A percentile compares a stretch with the other conserved stretches of the same genome.
These are phyloP conservation scores for Clonostachys byssicola DNA, from an alignment of 2,329 filamentous ascomycete genomes.

Conservation along the genomic window DNA sequence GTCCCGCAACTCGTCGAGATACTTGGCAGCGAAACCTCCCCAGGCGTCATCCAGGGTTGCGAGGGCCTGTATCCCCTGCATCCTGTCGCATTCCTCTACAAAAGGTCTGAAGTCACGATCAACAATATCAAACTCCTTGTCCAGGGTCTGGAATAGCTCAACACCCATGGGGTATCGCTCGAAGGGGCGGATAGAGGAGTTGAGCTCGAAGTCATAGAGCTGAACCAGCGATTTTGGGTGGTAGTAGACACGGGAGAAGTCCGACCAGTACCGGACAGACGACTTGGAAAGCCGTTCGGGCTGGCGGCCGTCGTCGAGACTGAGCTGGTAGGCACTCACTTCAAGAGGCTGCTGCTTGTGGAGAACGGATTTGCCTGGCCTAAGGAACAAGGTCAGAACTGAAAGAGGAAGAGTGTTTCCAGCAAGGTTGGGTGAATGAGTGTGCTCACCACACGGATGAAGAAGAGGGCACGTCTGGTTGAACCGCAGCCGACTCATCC, in stretches of 20 bases:
- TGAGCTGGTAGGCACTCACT: conserved; percentile 72
- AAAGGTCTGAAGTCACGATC: conserved; percentile 90
- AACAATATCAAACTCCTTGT: conserved; percentile 79
- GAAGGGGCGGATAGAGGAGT: conserved; percentile 77
- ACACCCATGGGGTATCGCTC: conserved; percentile 85
- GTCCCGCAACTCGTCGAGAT: conserved; percentile 75
- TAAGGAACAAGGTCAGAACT: conserved; percentile 17
- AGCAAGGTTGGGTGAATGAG: no score
- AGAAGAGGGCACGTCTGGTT: no score
- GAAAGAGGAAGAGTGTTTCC: no score
- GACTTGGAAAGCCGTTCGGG: conserved; percentile 62
- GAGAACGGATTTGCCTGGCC: conserved; percentile 63
- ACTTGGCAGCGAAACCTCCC: conserved; percentile 72
- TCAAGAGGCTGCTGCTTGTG: conserved; percentile 65
- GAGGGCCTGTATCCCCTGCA: conserved; percentile 83
- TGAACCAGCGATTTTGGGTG: conserved; percentile 86
- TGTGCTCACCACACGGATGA: no score
- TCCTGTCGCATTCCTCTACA: conserved; percentile 86
- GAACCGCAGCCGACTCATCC: background rate
- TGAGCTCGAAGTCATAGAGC: conserved; percentile 80
- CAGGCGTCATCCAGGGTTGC: conserved; percentile 72
- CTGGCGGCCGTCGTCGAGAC: conserved; percentile 68
- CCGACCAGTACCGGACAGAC: conserved; percentile 91
- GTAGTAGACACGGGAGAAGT: conserved; percentile 89
- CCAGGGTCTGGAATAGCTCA: conserved; percentile 68